These are phyloP conservation scores for Termitomyces sp. DNA, from an alignment of 768 basidiomycete species.

Conservation along the genomic window DNA sequence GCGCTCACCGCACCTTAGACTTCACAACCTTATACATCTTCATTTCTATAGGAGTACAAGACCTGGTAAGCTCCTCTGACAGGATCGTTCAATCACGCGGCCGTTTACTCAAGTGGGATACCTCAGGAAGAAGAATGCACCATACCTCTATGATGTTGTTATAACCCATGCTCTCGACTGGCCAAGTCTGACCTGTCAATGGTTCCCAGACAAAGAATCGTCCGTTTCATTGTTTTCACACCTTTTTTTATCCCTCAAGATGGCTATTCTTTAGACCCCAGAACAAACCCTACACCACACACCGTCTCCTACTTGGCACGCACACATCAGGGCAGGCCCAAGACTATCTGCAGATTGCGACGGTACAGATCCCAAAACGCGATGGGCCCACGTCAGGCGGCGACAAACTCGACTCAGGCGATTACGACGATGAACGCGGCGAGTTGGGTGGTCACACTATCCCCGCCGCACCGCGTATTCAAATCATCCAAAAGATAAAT, in stretches of 20 bases:
- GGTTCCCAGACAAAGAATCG: slow-evolving; percentile 98
- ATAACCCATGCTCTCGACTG: slow-evolving; percentile 97
- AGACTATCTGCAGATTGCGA: slow-evolving; percentile 94
- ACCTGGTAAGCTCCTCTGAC: slow-evolving; percentile 50
- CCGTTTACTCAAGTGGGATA: slow-evolving; percentile 1
- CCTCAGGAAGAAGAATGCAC: slow-evolving; percentile 91
- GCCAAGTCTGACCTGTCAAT: slow-evolving; percentile 97
- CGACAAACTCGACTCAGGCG: slow-evolving; percentile 69
- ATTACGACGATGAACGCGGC: slow-evolving; percentile 90
- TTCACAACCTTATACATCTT: not conserved
- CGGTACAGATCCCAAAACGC: slow-evolving; percentile 87
- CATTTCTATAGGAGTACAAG: slow-evolving; percentile 64
- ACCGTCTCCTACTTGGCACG: slow-evolving; percentile 92
- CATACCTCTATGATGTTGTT: slow-evolving; percentile 95
- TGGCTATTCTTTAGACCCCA: slow-evolving; percentile 50
- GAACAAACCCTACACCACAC: slow-evolving; percentile 91
- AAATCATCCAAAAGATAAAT: slow-evolving; percentile 90
- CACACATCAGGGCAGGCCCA: slow-evolving; percentile 94
- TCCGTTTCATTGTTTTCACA: slow-evolving; percentile 30
- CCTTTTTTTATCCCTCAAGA: not conserved
- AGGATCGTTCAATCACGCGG: not conserved
- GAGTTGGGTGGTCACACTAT: slow-evolving; percentile 92
- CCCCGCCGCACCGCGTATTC: slow-evolving; percentile 79
- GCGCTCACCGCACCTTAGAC: slow-evolving; percentile 7
- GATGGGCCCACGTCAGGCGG: slow-evolving; percentile 52